Conservation (phyloP, 768 basidiomycete genomes). For the Kwoniella newhampshirensis region DNA sequence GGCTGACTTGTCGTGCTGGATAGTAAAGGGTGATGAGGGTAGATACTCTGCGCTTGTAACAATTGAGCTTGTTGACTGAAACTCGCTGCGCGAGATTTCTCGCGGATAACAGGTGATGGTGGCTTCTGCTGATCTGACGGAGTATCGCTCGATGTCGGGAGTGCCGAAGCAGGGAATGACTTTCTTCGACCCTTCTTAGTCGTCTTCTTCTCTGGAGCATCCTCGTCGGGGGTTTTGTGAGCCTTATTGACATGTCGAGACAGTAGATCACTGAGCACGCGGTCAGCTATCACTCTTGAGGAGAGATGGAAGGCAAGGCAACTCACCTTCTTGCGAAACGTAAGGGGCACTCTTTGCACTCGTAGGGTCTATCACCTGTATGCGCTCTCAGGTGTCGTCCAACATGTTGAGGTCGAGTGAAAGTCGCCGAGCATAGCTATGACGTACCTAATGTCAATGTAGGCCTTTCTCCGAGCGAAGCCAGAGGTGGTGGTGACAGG, state of each 20-base stretch:
- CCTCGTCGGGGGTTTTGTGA: conserved; percentile 41
- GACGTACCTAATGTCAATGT: background rate
- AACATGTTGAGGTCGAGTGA: conserved; percentile 53
- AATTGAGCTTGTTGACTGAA: conserved; percentile 15
- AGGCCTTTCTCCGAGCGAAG: background rate
- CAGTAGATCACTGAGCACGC: conserved; percentile 39
- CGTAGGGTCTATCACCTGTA: conserved; percentile 51
- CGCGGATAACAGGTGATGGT: conserved; percentile 1
- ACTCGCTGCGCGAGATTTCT: conserved; percentile 12
- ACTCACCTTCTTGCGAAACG: conserved; percentile 48
- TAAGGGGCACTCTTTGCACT: conserved; percentile 48
- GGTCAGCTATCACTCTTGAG: background rate
- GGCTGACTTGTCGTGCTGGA: background rate
- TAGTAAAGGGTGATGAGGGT: conserved; percentile 37
- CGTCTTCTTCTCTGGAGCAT: conserved; percentile 25
- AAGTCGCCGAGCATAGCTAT: conserved; percentile 49
- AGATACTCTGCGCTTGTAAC: conserved; percentile 37
- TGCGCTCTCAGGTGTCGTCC: conserved; percentile 51
- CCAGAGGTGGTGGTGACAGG: background rate
- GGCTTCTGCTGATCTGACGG: background rate
- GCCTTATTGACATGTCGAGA: conserved; percentile 53
- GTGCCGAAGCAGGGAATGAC: conserved; percentile 24
- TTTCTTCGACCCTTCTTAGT: conserved; percentile 39
- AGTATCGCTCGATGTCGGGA: background rate
- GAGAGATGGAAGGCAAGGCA: background rate